Percentiles rank a stretch among this genome's conserved stretches.
Evolutionary conservation across 2,329 filamentous ascomycete species (phyloP).

Genomic region (Purpureocillium takamizusanense): DNA sequence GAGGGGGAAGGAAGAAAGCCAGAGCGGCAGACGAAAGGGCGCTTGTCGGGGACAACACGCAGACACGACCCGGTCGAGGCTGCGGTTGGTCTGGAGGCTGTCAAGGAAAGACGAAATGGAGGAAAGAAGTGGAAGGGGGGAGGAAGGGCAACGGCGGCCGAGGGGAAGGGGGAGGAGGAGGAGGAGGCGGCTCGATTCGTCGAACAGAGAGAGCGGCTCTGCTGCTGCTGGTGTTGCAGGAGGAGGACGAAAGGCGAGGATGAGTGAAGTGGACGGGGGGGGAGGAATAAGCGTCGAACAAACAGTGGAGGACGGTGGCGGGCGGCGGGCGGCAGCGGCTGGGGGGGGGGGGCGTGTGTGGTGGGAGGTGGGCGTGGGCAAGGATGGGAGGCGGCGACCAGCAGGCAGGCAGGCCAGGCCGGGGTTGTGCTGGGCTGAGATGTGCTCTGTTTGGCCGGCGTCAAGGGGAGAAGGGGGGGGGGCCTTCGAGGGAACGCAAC

Average conservation of each 20-base stretch:
- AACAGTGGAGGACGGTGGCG: background rate
- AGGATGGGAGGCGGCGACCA: too few species aligned
- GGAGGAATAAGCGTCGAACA: background rate
- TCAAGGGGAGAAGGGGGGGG: too few species aligned
- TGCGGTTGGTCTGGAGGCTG: background rate
- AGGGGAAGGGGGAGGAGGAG: background rate
- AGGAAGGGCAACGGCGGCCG: background rate
- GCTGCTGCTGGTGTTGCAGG: background rate
- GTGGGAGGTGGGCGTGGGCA: too few species aligned
- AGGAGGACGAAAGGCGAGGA: background rate
- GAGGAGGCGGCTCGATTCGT: background rate
- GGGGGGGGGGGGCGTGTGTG: too few species aligned
- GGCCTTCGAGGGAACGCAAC: too few species aligned
- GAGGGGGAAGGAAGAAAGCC: background rate
- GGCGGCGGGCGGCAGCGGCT: too few species aligned
- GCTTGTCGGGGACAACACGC: conserved; percentile 1
- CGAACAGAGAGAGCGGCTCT: background rate
- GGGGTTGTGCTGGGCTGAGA: too few species aligned
- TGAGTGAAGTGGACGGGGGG: background rate
- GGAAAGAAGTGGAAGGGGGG: background rate
- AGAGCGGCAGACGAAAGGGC: conserved; percentile 2
- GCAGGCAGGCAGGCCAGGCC: too few species aligned
- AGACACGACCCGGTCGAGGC: conserved; percentile 3
- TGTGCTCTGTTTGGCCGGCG: too few species aligned
- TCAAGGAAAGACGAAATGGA: background rate